phyloP scores from a whole-genome alignment of 257 asterid species.

The Solanum clarkiae region DNA sequence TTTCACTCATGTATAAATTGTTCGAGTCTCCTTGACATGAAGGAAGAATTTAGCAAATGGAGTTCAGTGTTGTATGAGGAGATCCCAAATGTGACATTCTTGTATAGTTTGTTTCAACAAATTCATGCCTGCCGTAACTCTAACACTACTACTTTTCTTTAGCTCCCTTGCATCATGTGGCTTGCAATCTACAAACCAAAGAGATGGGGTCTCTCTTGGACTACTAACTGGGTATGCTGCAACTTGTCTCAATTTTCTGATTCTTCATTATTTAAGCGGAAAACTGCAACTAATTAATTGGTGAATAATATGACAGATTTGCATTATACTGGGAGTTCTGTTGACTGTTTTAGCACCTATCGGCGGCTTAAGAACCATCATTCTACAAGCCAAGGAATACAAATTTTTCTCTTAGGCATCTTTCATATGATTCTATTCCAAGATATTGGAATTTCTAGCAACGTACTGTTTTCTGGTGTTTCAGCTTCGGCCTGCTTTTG shows the following conservation, averaged over 20 bases:
- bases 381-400: conserved; percentile 22
- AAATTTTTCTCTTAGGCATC: conserved; percentile 19
- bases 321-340: conserved; percentile 31
- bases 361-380: conserved; percentile 36
- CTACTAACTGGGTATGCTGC: conserved; percentile 28
- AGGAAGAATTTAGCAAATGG: too few species aligned
- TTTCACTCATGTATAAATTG: too few species aligned
- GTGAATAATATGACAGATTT: conserved; percentile 15
- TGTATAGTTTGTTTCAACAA: too few species aligned
- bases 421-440: not conserved
- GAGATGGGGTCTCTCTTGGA: conserved; percentile 31
- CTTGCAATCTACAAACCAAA: conserved; percentile 28
- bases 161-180: conserved; percentile 46
- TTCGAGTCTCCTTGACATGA: too few species aligned
- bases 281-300: not conserved
- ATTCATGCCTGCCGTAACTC: not conserved
- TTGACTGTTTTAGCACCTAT: conserved; percentile 33
- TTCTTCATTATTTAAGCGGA: not conserved
- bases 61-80: too few species aligned
- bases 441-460: too few species aligned
- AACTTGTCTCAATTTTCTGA: not conserved
- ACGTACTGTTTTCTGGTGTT: too few species aligned
- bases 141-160: not conserved
- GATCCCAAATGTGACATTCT: too few species aligned
- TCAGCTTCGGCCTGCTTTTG: too few species aligned